Base-by-base conservation (phyloP, 805 yeast genomes). In the Candida ulmi region DNA sequence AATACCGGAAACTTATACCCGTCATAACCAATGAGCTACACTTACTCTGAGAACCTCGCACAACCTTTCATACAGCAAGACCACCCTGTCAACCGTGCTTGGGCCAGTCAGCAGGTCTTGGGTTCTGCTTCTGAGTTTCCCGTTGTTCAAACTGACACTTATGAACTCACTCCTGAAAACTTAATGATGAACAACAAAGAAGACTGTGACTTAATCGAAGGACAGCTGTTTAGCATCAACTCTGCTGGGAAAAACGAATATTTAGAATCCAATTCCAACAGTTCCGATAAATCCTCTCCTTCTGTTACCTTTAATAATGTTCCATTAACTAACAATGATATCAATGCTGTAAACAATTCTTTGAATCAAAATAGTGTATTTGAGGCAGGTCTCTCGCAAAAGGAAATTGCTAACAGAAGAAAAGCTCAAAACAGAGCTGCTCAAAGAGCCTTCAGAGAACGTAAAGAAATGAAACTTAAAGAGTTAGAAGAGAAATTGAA, bases 341-440 rank as follows among this genome's bases (percentile, higher is more conserved):
- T 47, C 12, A 37, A 36, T 36, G 40, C 23, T 9, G 11, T 33
- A 24, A 31, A 31, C 28, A n/a, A 33, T 5, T 21, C 28, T 5
- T 21, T n/a, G 9, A 17, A 31, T 11, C 28, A 33, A 23, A 4
- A 8, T 5, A 30, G 15, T n/a, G n/a, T 21, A 4, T 19, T 8
- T 18, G 44, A 41, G 17, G 30, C 24, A 5, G 27, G 29, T 12
- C 32, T 44, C 8, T 29, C 47, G 1, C 52, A 67, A 37, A 62
- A 63, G 30, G 74, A 78, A 43, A 50, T 75, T 6, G 70, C 69
- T 16, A 64, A 71, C 46, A 78, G 76, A 57, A 72, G 85, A 38
- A 83, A 79, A 54, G 88, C 87, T 2, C 93, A 83, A 57, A 85
- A 86, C 55, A 68, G 95, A 52, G 90, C 90, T 11, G 95, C 95